Conservation (phyloP, 371 early-diverging fungal species). For the Rhizopus arrhizus region DNA sequence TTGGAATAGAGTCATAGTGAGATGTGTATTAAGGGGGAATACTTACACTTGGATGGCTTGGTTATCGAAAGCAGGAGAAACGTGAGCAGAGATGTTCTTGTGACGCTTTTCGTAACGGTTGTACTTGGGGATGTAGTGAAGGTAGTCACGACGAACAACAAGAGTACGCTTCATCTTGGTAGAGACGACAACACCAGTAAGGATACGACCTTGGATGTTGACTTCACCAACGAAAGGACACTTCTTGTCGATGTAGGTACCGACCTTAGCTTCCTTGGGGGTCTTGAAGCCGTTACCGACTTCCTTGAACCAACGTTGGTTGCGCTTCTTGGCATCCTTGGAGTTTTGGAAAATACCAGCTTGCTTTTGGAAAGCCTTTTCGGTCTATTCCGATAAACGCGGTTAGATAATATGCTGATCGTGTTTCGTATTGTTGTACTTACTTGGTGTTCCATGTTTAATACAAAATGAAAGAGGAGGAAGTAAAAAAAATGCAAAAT, state of each 20-base stretch:
- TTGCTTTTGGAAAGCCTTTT: slow-evolving; percentile 97
- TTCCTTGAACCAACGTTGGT: slow-evolving; percentile 96
- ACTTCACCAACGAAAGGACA: slow-evolving; percentile 99
- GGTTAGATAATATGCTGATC: too few species aligned
- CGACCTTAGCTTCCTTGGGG: slow-evolving; percentile 97
- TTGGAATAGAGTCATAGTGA: too few species aligned
- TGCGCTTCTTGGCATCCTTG: slow-evolving; percentile 77
- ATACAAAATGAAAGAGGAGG: slow-evolving; percentile 26
- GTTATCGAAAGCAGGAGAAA: slow-evolving; percentile 98
- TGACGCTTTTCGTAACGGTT: slow-evolving; percentile 99
- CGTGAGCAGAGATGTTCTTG: slow-evolving; percentile 99
- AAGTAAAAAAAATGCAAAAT: slow-evolving; percentile 10
- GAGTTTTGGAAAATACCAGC: slow-evolving; percentile 93
- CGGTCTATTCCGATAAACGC: slow-evolving; percentile 47
- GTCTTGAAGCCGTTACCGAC: slow-evolving; percentile 99
- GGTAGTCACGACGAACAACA: slow-evolving; percentile 98
- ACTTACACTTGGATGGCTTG: slow-evolving; percentile 67
- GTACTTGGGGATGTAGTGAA: slow-evolving; percentile 99
- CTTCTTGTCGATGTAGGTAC: slow-evolving; percentile 99
- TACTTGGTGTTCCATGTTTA: slow-evolving; percentile 38
- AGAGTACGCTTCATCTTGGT: slow-evolving; percentile 99
- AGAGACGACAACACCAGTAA: slow-evolving; percentile 95
- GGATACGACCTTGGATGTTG: slow-evolving; percentile 98
- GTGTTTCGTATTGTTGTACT: slow-evolving; percentile 3
- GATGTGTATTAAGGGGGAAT: not conserved